phyloP scores from a whole-genome alignment of 352 stramenopile genomes.

The Phytophthora tentaculata region DNA sequence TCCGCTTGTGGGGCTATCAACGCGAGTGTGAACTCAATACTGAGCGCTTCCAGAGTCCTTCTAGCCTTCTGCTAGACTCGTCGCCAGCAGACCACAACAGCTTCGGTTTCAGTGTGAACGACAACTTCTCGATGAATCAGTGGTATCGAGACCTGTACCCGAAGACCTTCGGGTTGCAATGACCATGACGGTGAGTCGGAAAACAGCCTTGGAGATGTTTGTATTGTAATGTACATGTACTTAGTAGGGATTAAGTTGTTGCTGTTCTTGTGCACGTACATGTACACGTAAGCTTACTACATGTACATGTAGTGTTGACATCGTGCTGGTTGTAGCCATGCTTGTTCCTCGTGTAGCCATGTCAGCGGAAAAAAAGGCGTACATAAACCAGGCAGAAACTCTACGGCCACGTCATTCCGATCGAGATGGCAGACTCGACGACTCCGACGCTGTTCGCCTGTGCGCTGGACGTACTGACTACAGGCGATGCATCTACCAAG shows the following conservation, averaged over 20 bases:
- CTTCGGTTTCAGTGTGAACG: constrained; percentile 36
- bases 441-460: constrained; percentile 47
- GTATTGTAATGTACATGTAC: constrained; percentile 3
- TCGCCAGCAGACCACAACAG: constrained; percentile 3
- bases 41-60: background rate
- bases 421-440: constrained; percentile 14
- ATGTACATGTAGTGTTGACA: no score
- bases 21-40: constrained; percentile 4
- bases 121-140: constrained; percentile 42
- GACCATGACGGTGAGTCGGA: background rate
- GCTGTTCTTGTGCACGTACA: no score
- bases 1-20: constrained; percentile 6
- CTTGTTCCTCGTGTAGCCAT: constrained; percentile 15
- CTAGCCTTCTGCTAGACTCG: constrained; percentile 12
- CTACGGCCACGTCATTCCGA: constrained; percentile 14
- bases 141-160: constrained; percentile 42
- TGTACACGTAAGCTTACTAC: no score
- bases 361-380: background rate
- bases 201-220: background rate
- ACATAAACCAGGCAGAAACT: constrained; percentile 12
- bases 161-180: constrained; percentile 18
- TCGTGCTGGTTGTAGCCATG: constrained; percentile 1
- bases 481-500: constrained; percentile 43
- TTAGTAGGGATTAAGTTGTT: no score
- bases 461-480: constrained; percentile 50